A percentile compares a stretch with the other conserved stretches of the same genome.
phyloP scores from a whole-genome alignment of 2,329 filamentous ascomycete species.

The Hypoxylon rubiginosum region DNA sequence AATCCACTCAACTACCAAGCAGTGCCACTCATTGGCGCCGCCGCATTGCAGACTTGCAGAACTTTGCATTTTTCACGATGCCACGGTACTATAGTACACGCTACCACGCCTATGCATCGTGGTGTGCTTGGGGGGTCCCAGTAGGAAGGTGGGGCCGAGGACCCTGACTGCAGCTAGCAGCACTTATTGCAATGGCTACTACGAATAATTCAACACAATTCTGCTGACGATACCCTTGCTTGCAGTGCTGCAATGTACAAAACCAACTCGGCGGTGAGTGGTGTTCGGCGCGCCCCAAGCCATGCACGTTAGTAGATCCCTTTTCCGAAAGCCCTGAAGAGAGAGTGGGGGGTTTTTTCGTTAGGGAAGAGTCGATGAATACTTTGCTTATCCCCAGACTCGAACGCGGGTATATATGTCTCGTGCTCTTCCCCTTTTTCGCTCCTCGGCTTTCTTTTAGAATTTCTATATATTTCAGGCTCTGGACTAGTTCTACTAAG shows the following conservation, averaged over 20 bases:
- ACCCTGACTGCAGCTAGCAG: slow-evolving; percentile 36
- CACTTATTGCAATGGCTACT: slow-evolving; percentile 4
- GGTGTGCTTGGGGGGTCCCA: slow-evolving; percentile 26
- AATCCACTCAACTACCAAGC: neutral
- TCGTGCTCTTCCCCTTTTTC: slow-evolving; percentile 28
- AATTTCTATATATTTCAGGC: neutral
- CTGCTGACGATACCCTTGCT: slow-evolving; percentile 39
- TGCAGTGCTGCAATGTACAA: slow-evolving; percentile 20
- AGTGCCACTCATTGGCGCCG: slow-evolving; percentile 19
- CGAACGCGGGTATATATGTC: slow-evolving; percentile 32
- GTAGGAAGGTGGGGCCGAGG: slow-evolving; percentile 39
- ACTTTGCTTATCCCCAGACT: slow-evolving; percentile 19
- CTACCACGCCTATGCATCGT: slow-evolving; percentile 16
- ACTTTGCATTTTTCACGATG: slow-evolving; percentile 25
- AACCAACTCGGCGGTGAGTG: slow-evolving; percentile 32
- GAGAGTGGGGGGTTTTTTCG: slow-evolving; percentile 36
- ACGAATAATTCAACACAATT: slow-evolving; percentile 17
- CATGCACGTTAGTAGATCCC: slow-evolving; percentile 32
- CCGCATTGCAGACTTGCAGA: neutral
- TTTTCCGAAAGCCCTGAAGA: slow-evolving; percentile 24
- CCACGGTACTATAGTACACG: neutral
- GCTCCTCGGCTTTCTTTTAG: slow-evolving; percentile 2
- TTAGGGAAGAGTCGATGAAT: slow-evolving; percentile 11
- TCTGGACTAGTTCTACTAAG: slow-evolving; percentile 4
- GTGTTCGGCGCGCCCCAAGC: slow-evolving; percentile 16